A percentile compares a stretch with the other conserved stretches of the same genome.
These are phyloP conservation scores for Biancaea sappan DNA, from an alignment of 306 rosid genomes.

Conservation along the genomic window DNA sequence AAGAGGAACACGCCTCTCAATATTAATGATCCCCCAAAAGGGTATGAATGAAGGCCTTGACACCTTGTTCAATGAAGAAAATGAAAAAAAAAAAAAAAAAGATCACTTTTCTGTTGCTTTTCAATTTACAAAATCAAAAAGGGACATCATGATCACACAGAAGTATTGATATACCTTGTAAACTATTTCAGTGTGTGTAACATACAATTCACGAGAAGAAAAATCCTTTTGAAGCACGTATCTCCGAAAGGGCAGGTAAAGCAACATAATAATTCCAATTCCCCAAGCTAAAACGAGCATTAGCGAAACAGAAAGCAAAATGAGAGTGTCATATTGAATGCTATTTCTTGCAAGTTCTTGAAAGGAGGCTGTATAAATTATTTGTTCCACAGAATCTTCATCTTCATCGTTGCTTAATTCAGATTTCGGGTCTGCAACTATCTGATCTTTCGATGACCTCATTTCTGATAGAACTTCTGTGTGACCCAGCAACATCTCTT, in stretches of 20 bases:
- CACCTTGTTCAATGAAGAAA: conserved; percentile 51
- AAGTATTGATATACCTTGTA: conserved; percentile 61
- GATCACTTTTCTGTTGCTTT: background rate
- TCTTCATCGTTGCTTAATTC: conserved; percentile 54
- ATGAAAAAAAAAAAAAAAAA: background rate
- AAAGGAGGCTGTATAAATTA: conserved; percentile 75
- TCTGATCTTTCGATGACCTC: conserved; percentile 51
- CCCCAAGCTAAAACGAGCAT: conserved; percentile 95
- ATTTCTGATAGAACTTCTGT: conserved; percentile 58
- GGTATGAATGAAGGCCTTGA: conserved; percentile 92
- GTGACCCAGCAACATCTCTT: conserved; percentile 73
- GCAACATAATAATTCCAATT: conserved; percentile 78
- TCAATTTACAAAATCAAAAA: conserved; percentile 9
- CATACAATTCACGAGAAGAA: conserved; percentile 73
- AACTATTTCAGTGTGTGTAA: conserved; percentile 75
- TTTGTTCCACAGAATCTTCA: conserved; percentile 52
- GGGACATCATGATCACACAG: background rate
- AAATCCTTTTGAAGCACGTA: conserved; percentile 76
- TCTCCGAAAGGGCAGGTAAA: conserved; percentile 80
- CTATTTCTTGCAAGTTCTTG: conserved; percentile 67
- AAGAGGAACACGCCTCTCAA: conserved; percentile 79
- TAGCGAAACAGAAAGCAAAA: conserved; percentile 84
- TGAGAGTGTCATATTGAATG: conserved; percentile 74
- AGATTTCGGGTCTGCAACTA: conserved; percentile 53
- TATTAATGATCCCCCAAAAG: conserved; percentile 61